phyloP scores from a whole-genome alignment of 176 grass and related monocot species.

The Luzula sylvatica region DNA sequence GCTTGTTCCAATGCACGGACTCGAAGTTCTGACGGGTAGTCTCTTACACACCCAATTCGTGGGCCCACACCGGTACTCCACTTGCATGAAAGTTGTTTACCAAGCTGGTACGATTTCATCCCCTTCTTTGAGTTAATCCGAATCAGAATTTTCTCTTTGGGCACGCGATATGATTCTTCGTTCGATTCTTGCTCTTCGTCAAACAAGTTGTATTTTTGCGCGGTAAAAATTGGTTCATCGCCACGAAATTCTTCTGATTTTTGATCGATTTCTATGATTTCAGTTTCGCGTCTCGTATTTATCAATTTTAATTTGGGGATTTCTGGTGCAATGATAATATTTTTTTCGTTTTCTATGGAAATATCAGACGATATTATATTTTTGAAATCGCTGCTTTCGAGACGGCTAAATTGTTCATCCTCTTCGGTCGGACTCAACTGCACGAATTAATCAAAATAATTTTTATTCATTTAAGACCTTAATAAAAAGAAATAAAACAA shows the following conservation, averaged over 20 bases:
- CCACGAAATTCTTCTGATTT: background rate
- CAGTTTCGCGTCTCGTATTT: background rate
- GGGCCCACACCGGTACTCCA: conserved; percentile 70
- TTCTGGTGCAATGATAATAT: background rate
- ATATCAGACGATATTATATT: too few relatives aligned
- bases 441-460: conserved; percentile 5
- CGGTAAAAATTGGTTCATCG: conserved; percentile 1
- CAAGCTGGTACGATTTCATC: conserved; percentile 66
- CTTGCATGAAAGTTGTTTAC: conserved; percentile 61
- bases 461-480: background rate
- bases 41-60: conserved; percentile 71
- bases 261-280: too few relatives aligned
- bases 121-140: conserved; percentile 86
- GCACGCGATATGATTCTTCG: conserved; percentile 23
- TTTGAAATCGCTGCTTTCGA: conserved; percentile 16
- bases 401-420: conserved; percentile 37
- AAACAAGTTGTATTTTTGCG: background rate
- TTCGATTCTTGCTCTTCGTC: conserved; percentile 18
- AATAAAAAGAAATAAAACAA: background rate
- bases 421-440: conserved; percentile 78
- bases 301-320: background rate
- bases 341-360: background rate
- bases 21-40: conserved; percentile 81
- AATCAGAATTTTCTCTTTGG: conserved; percentile 50
- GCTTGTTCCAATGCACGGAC: conserved; percentile 61